phyloP scores from a whole-genome alignment of 2,329 filamentous ascomycete species.

The Sphaerulina populicola region DNA sequence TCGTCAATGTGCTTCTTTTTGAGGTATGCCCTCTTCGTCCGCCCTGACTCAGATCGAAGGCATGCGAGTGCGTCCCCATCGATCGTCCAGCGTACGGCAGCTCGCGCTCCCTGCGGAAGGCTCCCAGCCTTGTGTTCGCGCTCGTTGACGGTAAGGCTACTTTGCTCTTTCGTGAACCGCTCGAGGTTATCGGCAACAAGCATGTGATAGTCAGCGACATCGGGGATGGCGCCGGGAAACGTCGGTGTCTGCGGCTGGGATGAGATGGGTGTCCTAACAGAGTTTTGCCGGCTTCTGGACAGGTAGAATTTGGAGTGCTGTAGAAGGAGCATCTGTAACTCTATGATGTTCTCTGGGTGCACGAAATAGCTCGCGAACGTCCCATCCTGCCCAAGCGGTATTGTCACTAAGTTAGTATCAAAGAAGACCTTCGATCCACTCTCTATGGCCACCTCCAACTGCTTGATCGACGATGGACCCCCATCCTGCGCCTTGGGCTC shows the following conservation, averaged over 20 bases:
- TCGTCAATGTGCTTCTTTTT: constrained; percentile 37
- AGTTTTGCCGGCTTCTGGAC: constrained; percentile 25
- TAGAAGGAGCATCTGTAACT: constrained; percentile 46
- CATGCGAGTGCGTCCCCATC: constrained; percentile 28
- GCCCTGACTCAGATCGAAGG: constrained; percentile 16
- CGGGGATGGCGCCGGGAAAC: constrained; percentile 20
- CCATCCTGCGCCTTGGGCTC: constrained; percentile 13
- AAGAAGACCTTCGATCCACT: constrained; percentile 40
- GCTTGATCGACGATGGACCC: constrained; percentile 26
- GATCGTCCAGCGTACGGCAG: constrained; percentile 26
- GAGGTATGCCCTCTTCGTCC: constrained; percentile 30
- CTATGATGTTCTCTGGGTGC: constrained; percentile 47
- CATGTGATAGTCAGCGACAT: constrained; percentile 34
- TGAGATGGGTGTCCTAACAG: constrained; percentile 21
- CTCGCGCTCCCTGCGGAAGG: constrained; percentile 26
- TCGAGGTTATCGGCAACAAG: constrained; percentile 44
- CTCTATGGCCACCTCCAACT: constrained; percentile 36
- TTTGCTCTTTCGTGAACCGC: constrained; percentile 41
- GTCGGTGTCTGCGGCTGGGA: constrained; percentile 18
- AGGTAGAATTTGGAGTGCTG: constrained; percentile 41
- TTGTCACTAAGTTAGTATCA: constrained; percentile 42
- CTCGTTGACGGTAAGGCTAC: constrained; percentile 39
- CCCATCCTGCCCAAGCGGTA: constrained; percentile 41
- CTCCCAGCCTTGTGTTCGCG: constrained; percentile 26
- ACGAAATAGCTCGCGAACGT: constrained; percentile 47